phyloP scores from a whole-genome alignment of 371 early-diverging fungal species.

The Mucor racemosus region DNA sequence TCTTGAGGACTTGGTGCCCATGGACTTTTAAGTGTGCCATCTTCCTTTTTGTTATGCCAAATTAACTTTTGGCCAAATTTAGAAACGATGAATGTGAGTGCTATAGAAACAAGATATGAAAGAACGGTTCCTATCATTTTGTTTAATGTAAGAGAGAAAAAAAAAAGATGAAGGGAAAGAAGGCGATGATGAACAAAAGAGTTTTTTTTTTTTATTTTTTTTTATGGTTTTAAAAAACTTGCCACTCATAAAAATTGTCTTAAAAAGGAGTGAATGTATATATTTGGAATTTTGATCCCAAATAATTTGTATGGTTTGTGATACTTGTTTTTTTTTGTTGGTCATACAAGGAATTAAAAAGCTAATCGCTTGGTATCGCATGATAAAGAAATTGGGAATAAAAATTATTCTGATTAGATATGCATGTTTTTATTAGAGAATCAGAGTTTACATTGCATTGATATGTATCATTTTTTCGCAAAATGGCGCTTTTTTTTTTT shows the following conservation, averaged over 20 bases:
- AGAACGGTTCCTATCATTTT: constrained; percentile 9
- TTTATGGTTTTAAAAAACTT: not conserved
- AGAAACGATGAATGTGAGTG: constrained; percentile 12
- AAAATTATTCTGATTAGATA: too few relatives aligned
- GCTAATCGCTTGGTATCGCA: too few relatives aligned
- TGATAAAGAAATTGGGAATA: too few relatives aligned
- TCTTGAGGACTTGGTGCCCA: constrained; percentile 42
- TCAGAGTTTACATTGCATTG: too few relatives aligned
- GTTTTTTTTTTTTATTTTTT: not conserved
- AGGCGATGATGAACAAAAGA: not conserved
- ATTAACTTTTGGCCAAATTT: constrained; percentile 20
- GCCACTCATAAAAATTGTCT: not conserved
- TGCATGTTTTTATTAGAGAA: too few relatives aligned
- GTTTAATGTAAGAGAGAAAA: not conserved
- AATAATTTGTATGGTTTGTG: not conserved
- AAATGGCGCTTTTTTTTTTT: too few relatives aligned
- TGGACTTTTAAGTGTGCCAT: constrained; percentile 42
- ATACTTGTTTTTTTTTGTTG: too few relatives aligned
- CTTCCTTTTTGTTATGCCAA: constrained; percentile 41
- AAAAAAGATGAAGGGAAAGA: not conserved
- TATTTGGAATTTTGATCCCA: constrained; percentile 20
- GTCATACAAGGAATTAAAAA: too few relatives aligned
- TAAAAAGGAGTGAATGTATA: constrained; percentile 17
- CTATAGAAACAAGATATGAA: constrained; percentile 18
- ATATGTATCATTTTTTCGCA: too few relatives aligned